Percentiles rank a stretch among this genome's conserved stretches.
Conservation (phyloP, 1,284 basidiomycete species). For the Malassezia caprae region DNA sequence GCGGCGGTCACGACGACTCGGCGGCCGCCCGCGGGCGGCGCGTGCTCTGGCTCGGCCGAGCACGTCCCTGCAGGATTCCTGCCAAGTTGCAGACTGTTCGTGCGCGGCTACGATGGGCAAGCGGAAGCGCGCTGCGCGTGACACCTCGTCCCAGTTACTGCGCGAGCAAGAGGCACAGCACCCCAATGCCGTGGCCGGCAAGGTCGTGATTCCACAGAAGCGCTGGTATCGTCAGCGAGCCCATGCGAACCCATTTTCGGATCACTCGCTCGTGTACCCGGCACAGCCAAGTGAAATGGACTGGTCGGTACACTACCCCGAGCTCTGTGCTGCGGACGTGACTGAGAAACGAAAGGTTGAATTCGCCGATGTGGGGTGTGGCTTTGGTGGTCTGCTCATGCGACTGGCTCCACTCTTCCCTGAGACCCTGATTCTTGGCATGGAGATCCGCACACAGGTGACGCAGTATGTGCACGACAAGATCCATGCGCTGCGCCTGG, state of each 20-base stretch:
- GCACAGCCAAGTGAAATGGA: constrained; percentile 67
- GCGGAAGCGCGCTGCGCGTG: constrained; percentile 16
- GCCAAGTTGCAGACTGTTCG: not conserved
- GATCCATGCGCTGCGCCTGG: constrained; percentile 69
- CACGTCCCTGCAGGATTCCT: not conserved
- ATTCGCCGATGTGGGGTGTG: constrained; percentile 94
- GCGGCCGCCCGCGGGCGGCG: constrained; percentile 1
- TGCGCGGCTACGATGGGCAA: constrained; percentile 12
- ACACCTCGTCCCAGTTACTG: constrained; percentile 21
- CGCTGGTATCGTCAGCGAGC: constrained; percentile 91
- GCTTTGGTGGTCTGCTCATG: constrained; percentile 89
- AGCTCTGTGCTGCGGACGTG: constrained; percentile 52
- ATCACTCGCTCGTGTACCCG: constrained; percentile 85
- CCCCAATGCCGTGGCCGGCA: constrained; percentile 29
- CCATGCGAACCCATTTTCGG: constrained; percentile 95
- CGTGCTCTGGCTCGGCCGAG: constrained; percentile 7
- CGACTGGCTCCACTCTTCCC: constrained; percentile 83
- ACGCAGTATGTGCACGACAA: constrained; percentile 93
- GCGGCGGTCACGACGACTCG: not conserved
- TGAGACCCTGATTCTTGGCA: constrained; percentile 83
- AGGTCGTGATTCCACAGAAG: constrained; percentile 53
- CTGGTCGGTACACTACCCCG: constrained; percentile 77
- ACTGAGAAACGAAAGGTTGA: constrained; percentile 58
- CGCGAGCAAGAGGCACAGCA: constrained; percentile 23
- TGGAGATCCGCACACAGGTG: constrained; percentile 95